Evolutionary conservation across 805 yeast genomes (phyloP).

Genomic region (Candida namnaoensis): DNA sequence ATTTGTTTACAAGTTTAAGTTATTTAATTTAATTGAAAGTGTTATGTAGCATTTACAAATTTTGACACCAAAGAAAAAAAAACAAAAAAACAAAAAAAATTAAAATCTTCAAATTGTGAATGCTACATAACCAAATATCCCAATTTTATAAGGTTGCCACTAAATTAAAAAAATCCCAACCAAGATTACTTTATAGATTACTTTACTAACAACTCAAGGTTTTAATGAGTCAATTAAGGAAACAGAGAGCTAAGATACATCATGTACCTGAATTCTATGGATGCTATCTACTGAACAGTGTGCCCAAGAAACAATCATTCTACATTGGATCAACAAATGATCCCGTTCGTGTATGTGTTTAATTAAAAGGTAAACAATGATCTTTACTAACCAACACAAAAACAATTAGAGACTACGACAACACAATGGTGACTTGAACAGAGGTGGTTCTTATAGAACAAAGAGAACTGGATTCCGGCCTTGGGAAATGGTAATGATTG

Average conservation of each 20-base stretch:
- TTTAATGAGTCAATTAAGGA: not conserved
- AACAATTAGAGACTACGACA: constrained; percentile 47
- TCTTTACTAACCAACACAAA: not conserved
- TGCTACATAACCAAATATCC: no score
- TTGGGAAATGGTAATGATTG: constrained; percentile 59
- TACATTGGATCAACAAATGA: constrained; percentile 82
- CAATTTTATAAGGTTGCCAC: no score
- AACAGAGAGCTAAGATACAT: not conserved
- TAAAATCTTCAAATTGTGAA: no score
- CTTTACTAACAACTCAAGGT: no score
- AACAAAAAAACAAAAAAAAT: no score
- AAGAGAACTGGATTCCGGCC: constrained; percentile 52
- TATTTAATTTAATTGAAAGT: no score
- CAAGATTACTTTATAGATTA: no score
- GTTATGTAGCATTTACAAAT: no score
- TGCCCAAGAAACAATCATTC: constrained; percentile 46
- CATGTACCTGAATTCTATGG: constrained; percentile 44
- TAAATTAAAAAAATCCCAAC: no score
- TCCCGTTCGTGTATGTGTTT: constrained; percentile 36
- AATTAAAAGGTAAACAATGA: not conserved
- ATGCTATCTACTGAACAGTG: constrained; percentile 60
- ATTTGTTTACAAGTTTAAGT: no score
- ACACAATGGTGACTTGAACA: constrained; percentile 59
- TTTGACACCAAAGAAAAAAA: no score
- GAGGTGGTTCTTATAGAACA: constrained; percentile 68